These are phyloP conservation scores for Nyssa sinensis DNA, from an alignment of 148 eudicot species.

Conservation along the genomic window DNA sequence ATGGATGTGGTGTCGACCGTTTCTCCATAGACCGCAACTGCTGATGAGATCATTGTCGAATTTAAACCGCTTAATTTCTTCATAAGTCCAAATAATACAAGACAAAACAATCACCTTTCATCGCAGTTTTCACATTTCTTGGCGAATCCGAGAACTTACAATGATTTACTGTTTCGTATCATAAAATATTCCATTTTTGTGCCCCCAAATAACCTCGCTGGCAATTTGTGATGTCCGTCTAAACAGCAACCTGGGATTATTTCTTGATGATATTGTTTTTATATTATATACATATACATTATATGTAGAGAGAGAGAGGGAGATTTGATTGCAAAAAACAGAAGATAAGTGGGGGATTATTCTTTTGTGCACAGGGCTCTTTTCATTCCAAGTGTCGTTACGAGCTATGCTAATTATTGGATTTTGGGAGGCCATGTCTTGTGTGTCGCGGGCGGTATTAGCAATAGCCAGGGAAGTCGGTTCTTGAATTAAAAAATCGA, in stretches of 20 bases:
- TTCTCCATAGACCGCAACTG: neutral
- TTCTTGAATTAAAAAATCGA: too few relatives aligned
- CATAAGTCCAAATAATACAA: neutral
- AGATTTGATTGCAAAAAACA: neutral
- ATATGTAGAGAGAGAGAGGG: too few relatives aligned
- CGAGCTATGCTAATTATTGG: neutral
- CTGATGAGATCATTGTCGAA: neutral
- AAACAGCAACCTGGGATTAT: neutral
- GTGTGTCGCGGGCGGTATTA: too few relatives aligned
- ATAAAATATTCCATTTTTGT: neutral
- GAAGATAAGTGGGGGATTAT: neutral
- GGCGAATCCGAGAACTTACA: neutral
- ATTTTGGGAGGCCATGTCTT: too few relatives aligned
- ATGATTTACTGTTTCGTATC: neutral
- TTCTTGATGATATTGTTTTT: too few relatives aligned
- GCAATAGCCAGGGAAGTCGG: too few relatives aligned
- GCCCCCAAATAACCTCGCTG: too few relatives aligned
- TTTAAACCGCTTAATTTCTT: neutral
- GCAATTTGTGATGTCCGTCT: neutral
- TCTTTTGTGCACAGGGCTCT: neutral
- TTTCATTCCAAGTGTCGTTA: neutral
- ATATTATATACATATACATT: too few relatives aligned
- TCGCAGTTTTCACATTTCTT: neutral
- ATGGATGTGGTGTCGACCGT: neutral
- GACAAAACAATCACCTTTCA: conserved; percentile 3